phyloP scores from a whole-genome alignment of 192 early-diverging fungal species.

The Funneliformis geosporum region DNA sequence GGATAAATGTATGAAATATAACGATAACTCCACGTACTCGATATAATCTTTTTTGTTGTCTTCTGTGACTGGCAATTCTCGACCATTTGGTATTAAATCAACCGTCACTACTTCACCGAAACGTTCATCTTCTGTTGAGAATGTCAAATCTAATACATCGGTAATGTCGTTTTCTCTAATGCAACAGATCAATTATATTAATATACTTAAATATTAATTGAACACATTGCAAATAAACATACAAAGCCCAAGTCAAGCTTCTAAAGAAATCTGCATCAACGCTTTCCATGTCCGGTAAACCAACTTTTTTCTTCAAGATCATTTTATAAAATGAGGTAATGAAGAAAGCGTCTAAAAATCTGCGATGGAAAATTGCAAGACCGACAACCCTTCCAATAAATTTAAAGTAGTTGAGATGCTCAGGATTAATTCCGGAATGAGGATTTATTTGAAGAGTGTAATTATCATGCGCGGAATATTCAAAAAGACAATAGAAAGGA shows the following conservation, averaged over 20 bases:
- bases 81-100: conserved; percentile 86
- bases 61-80: conserved; percentile 92
- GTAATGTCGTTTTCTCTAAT: conserved; percentile 82
- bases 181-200: conserved; percentile 11
- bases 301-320: conserved; percentile 88
- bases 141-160: conserved; percentile 83
- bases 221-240: conserved; percentile 32
- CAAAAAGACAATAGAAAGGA: conserved; percentile 93
- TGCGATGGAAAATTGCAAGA: conserved; percentile 95
- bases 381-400: conserved; percentile 98
- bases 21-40: conserved; percentile 49
- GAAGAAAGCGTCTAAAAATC: conserved; percentile 96
- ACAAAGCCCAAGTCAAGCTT: conserved; percentile 92
- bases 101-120: conserved; percentile 89
- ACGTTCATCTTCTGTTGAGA: conserved; percentile 91
- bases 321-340: conserved; percentile 96
- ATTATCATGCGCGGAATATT: conserved; percentile 97
- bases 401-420: conserved; percentile 97
- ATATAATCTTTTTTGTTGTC: conserved; percentile 97
- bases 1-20: background rate
- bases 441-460: conserved; percentile 99
- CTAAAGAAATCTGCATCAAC: conserved; percentile 91
- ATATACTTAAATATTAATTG: conserved; percentile 1
- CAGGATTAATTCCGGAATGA: conserved; percentile 91
- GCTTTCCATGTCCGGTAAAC: conserved; percentile 89